phyloP scores from a whole-genome alignment of 495 filamentous ascomycete genomes.

The Neurospora sp. region DNA sequence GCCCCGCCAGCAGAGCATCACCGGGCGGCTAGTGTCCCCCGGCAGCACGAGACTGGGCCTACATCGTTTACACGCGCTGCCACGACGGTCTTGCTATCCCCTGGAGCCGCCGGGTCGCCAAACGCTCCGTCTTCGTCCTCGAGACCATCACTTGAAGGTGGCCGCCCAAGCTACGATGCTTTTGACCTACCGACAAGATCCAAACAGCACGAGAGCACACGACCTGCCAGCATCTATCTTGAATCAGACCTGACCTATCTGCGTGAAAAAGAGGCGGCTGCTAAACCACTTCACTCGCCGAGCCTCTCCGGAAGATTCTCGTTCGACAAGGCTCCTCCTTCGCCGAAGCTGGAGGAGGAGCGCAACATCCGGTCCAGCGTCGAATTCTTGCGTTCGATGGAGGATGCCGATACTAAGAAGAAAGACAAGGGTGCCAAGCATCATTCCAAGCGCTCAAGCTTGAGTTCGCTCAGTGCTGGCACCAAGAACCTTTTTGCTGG shows the following conservation, averaged over 20 bases:
- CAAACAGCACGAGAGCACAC: constrained; percentile 11
- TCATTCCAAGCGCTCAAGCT: constrained; percentile 71
- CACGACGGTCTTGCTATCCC: constrained; percentile 8
- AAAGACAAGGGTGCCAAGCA: constrained; percentile 64
- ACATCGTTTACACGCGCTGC: constrained; percentile 23
- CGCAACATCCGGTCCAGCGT: constrained; percentile 74
- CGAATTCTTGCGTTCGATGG: constrained; percentile 76
- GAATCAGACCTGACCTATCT: constrained; percentile 68
- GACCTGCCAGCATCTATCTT: constrained; percentile 56
- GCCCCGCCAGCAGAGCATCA: constrained; percentile 49
- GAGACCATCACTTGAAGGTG: constrained; percentile 68
- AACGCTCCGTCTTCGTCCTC: constrained; percentile 45
- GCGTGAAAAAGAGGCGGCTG: constrained; percentile 47
- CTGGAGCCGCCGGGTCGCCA: constrained; percentile 16
- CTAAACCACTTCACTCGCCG: constrained; percentile 26
- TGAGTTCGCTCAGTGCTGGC: constrained; percentile 62
- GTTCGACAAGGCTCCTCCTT: constrained; percentile 25
- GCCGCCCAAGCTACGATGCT: constrained; percentile 54
- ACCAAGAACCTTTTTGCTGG: constrained; percentile 81
- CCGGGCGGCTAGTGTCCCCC: constrained; percentile 45
- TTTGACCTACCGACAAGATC: constrained; percentile 38
- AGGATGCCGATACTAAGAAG: constrained; percentile 57
- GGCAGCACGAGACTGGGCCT: constrained; percentile 27
- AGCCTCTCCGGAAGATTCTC: constrained; percentile 23
- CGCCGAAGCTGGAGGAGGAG: constrained; percentile 43